Evolutionary conservation across 2,329 filamentous ascomycete genomes (phyloP), one percentile per base, ranked within the genome.

Genomic region (Apiospora phragmitis): DNA sequence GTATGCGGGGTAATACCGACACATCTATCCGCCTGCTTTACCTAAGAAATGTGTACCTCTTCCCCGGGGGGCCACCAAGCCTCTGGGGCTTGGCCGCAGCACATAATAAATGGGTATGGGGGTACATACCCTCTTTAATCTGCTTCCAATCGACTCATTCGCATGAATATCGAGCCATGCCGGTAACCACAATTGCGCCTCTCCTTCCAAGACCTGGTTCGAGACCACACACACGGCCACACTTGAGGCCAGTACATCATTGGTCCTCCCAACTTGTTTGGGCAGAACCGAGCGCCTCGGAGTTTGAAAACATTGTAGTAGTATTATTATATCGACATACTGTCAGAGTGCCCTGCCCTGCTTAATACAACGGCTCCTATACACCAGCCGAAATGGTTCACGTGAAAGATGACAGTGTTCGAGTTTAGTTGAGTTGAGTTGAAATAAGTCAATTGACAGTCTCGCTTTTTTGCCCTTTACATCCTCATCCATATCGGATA

Each of bases 391-490:
- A 59, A 18, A 21, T 35, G 21, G 29, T 9, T 35, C 51, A 59
- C 16, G 14, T 18, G 21, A 49, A 24, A 6, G 18, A 26, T n/a
- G 8, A 38, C n/a, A 18, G 51, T n/a, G 9, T 62, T 11, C 38
- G 32, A 62, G 55, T 62, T 38, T 32, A 62, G 55, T 62, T 62
- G 32, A 62, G 55, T 62, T 38, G 55, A 62, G 55, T 62, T 38
- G 43, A 38, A 59, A 68, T 38, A 32, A 66, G 38, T 35, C 29
- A 71, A 67, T 38, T 71, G 70, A 65, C 69, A 69, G 59, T 71
- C 66, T 51, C 62, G 67, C 68, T 71, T 71, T 71, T 47, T 45
- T 24, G 42, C 26, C 65, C 62, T 62, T 38, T 38, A 38, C 55
- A 62, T 62, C 55, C 55, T 38, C 55, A 38, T 62, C 32, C 55